phyloP scores from a whole-genome alignment of 2,329 filamentous ascomycete species.

The Sclerotinia borealis region DNA sequence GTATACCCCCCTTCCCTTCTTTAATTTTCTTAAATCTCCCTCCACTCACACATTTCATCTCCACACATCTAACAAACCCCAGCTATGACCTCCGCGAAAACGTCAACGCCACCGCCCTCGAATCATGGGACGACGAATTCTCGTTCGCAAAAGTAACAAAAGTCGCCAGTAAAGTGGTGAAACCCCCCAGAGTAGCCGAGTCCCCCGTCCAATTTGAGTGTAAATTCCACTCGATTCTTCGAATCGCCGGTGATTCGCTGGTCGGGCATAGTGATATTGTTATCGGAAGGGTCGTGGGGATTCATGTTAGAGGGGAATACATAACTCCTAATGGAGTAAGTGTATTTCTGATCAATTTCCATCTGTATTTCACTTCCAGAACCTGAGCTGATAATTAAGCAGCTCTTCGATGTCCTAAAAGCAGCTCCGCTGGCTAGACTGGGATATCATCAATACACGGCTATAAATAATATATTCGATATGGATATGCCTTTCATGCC shows the following conservation, averaged over 20 bases:
- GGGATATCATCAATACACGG: constrained; percentile 19
- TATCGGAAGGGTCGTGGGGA: constrained; percentile 17
- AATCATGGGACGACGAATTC: constrained; percentile 8
- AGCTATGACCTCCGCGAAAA: neutral
- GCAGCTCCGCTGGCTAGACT: constrained; percentile 16
- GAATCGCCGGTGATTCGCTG: constrained; percentile 15
- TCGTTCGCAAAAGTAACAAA: constrained; percentile 11
- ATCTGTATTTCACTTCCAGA: neutral
- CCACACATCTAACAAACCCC: neutral
- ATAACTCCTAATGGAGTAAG: constrained; percentile 9
- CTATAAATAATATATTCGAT: constrained; percentile 15
- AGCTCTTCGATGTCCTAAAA: constrained; percentile 19
- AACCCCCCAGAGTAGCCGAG: constrained; percentile 16
- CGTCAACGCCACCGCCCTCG: neutral
- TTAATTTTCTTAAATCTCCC: too few relatives aligned
- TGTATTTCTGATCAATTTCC: neutral
- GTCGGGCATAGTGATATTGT: constrained; percentile 19
- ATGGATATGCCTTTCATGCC: constrained; percentile 19
- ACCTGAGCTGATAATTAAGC: neutral
- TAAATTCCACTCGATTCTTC: constrained; percentile 14
- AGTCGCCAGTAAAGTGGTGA: constrained; percentile 11
- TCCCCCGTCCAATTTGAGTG: constrained; percentile 19
- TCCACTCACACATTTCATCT: neutral
- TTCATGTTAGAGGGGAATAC: constrained; percentile 18
- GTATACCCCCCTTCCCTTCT: constrained; percentile 2